Evolutionary conservation across 805 yeast genomes (phyloP).

Genomic region (Candida quercuum): DNA sequence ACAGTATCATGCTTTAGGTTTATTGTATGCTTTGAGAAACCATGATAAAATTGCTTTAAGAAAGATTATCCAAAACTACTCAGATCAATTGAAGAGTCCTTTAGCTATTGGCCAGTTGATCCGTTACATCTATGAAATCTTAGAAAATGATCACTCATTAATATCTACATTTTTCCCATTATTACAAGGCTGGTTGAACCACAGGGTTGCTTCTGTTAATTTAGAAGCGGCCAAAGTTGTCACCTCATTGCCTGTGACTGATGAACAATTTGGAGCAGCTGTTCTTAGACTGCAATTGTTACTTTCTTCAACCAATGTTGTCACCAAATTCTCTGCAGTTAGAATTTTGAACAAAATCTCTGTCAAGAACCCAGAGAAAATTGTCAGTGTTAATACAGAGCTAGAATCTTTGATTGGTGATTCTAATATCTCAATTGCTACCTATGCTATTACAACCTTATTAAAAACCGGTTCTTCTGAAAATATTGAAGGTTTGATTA

Average conservation of each 20-base stretch:
- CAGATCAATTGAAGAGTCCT: constrained; percentile 65
- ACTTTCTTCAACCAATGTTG: constrained; percentile 81
- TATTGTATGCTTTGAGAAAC: constrained; percentile 79
- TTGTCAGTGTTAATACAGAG: constrained; percentile 75
- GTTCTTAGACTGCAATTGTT: constrained; percentile 69
- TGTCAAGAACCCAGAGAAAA: constrained; percentile 70
- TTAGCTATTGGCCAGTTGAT: constrained; percentile 83
- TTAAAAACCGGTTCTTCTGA: constrained; percentile 92
- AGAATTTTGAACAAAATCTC: constrained; percentile 85
- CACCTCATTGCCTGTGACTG: constrained; percentile 39
- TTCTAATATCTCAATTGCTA: constrained; percentile 85
- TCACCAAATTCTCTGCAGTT: constrained; percentile 89
- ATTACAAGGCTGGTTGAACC: constrained; percentile 65
- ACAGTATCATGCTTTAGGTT: constrained; percentile 94
- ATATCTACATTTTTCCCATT: constrained; percentile 53
- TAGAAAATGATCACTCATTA: constrained; percentile 66
- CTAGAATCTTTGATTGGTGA: constrained; percentile 85
- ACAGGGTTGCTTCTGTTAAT: constrained; percentile 84
- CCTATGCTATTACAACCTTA: constrained; percentile 94
- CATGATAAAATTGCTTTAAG: constrained; percentile 92
- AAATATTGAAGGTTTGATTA: constrained; percentile 81
- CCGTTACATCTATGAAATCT: constrained; percentile 69
- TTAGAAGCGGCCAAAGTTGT: constrained; percentile 78
- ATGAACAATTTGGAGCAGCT: constrained; percentile 65
- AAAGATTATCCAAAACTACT: constrained; percentile 79